phyloP scores from a whole-genome alignment of 352 stramenopile species.

The Achlya hypogyna region DNA sequence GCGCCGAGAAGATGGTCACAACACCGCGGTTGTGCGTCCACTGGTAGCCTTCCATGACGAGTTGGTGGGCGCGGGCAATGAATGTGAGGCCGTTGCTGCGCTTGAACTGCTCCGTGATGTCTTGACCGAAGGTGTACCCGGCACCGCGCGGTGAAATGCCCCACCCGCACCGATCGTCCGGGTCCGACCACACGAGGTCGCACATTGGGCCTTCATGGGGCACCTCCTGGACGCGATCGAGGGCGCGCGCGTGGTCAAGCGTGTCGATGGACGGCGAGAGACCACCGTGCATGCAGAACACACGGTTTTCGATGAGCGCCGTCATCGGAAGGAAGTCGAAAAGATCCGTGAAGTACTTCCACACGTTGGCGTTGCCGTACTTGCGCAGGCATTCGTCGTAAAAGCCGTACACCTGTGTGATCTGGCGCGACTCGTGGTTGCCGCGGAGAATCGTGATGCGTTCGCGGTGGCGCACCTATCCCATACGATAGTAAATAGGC shows the following conservation, averaged over 20 bases:
- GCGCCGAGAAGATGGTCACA: slow-evolving; percentile 89
- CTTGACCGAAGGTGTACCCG: slow-evolving; percentile 81
- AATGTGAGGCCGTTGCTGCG: slow-evolving; percentile 82
- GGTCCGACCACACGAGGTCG: slow-evolving; percentile 84
- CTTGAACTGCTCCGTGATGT: slow-evolving; percentile 87
- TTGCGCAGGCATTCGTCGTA: slow-evolving; percentile 67
- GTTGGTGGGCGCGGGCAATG: slow-evolving; percentile 79
- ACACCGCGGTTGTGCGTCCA: slow-evolving; percentile 88
- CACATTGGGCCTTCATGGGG: slow-evolving; percentile 84
- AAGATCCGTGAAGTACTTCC: slow-evolving; percentile 86
- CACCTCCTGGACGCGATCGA: slow-evolving; percentile 82
- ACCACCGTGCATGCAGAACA: slow-evolving; percentile 86
- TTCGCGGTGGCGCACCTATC: slow-evolving; percentile 64
- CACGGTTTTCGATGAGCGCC: slow-evolving; percentile 80
- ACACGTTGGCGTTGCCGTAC: slow-evolving; percentile 81
- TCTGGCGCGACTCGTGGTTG: slow-evolving; percentile 55
- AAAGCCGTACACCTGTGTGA: slow-evolving; percentile 56
- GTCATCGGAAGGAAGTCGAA: slow-evolving; percentile 86
- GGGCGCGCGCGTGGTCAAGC: slow-evolving; percentile 71
- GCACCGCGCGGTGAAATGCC: slow-evolving; percentile 79
- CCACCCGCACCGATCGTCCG: slow-evolving; percentile 79
- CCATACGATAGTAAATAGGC: no score
- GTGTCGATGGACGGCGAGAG: slow-evolving; percentile 84
- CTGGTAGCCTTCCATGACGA: slow-evolving; percentile 93
- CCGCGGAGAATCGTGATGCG: slow-evolving; percentile 74